phyloP scores from a whole-genome alignment of 106 monocot species.

The Dendrobium huoshanense region DNA sequence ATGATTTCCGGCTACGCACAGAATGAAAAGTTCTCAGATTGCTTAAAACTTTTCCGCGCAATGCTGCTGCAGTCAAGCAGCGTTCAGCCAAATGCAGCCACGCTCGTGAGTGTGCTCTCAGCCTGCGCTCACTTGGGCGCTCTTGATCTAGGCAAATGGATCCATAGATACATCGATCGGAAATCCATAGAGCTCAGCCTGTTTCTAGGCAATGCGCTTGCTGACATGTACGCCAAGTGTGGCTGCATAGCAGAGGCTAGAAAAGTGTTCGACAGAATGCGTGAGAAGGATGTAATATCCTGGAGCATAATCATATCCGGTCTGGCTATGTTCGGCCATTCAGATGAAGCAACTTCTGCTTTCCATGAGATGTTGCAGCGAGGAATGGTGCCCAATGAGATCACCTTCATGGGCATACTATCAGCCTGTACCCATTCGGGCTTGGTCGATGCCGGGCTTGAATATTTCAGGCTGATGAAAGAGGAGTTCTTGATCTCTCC shows the following conservation, averaged over 20 bases:
- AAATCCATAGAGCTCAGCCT: conserved; percentile 6
- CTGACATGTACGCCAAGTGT: conserved; percentile 35
- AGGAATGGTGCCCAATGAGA: conserved; percentile 19
- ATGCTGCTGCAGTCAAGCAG: conserved; percentile 7
- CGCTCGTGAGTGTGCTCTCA: conserved; percentile 27
- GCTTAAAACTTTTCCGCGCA: conserved; percentile 9
- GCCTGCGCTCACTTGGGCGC: conserved; percentile 35
- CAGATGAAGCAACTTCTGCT: conserved; percentile 11
- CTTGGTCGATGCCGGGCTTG: conserved; percentile 13
- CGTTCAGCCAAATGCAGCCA: conserved; percentile 20
- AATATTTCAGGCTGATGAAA: conserved; percentile 25
- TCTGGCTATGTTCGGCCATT: conserved; percentile 17
- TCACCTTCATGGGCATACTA: conserved; percentile 32
- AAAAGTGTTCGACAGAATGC: conserved; percentile 22
- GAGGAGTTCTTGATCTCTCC: conserved; percentile 21
- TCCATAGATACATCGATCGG: conserved; percentile 14
- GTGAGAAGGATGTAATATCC: conserved; percentile 24
- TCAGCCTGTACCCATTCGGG: conserved; percentile 26
- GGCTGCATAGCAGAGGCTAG: conserved; percentile 19
- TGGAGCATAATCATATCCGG: conserved; percentile 32
- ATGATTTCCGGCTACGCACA: conserved; percentile 28
- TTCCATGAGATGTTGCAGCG: conserved; percentile 19
- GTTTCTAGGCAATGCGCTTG: conserved; percentile 26
- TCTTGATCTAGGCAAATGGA: conserved; percentile 28
- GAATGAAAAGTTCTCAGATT: conserved; percentile 16